phyloP scores from a whole-genome alignment of 164 flowering plant genomes.

The Magnolia officinalis region DNA sequence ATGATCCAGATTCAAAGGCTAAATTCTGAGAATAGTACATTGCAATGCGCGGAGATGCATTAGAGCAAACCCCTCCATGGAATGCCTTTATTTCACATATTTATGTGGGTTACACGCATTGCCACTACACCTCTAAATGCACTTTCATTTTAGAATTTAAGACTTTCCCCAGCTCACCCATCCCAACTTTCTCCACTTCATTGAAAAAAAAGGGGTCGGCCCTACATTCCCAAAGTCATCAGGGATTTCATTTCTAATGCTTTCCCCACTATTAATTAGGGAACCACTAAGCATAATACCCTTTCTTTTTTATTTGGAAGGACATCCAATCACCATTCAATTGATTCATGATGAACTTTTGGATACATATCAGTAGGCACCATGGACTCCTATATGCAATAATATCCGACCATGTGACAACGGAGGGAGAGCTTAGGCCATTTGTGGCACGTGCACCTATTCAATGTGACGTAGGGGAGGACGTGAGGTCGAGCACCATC shows the following conservation, averaged over 20 bases:
- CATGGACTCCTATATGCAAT: no score
- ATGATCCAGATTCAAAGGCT: not conserved
- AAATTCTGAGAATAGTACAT: not conserved
- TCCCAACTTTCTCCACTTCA: not conserved
- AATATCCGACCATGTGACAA: no score
- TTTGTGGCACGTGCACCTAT: no score
- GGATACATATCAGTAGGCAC: no score
- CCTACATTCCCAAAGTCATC: not conserved
- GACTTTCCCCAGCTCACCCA: constrained; percentile 1
- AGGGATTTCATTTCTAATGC: not conserved
- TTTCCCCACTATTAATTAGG: not conserved
- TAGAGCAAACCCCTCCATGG: no score
- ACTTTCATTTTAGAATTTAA: not conserved
- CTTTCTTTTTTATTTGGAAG: no score
- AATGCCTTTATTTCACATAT: not conserved
- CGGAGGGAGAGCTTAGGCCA: no score
- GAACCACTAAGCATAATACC: no score
- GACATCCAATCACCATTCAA: no score
- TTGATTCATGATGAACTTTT: no score
- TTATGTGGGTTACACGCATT: constrained; percentile 7
- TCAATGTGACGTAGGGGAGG: no score
- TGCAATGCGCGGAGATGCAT: not conserved
- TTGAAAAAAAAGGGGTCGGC: not conserved
- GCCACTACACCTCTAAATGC: not conserved
- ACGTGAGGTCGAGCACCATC: no score